These are phyloP conservation scores for Vitis rotundifolia DNA, from an alignment of 164 flowering plant species.

Conservation along the genomic window DNA sequence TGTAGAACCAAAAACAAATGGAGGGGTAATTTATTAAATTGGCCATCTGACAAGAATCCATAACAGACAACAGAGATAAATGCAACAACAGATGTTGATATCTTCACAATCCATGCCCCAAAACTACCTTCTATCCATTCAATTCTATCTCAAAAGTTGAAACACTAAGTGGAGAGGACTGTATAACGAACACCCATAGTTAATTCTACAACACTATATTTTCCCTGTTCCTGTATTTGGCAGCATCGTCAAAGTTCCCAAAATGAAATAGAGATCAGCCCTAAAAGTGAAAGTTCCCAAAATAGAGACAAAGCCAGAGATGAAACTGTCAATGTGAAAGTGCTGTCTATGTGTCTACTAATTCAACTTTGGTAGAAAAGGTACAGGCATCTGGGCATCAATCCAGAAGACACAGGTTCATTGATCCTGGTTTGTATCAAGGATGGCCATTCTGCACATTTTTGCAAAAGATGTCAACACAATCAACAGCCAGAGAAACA, in stretches of 20 bases:
- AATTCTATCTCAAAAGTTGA: background rate
- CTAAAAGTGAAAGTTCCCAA: background rate
- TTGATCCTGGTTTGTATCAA: conserved; percentile 4
- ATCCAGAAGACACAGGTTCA: background rate
- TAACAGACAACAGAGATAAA: too few species aligned
- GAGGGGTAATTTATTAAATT: too few species aligned
- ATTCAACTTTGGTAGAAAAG: background rate
- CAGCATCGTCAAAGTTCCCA: too few species aligned
- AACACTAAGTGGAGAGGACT: background rate
- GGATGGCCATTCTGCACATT: conserved; percentile 13
- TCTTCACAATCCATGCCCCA: background rate
- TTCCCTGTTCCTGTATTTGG: too few species aligned
- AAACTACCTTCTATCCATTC: background rate
- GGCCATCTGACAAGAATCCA: too few species aligned
- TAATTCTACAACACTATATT: too few species aligned
- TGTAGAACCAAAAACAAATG: too few species aligned
- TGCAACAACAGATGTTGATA: too few species aligned
- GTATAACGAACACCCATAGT: background rate
- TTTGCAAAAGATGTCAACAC: background rate
- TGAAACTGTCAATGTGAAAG: background rate
- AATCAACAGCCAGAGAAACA: background rate
- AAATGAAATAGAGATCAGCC: too few species aligned
- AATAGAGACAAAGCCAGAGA: background rate
- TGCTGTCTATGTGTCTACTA: background rate
- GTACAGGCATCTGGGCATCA: background rate